These are phyloP conservation scores for Syncephalastrum monosporum DNA, from an alignment of 371 early-diverging fungal species.

Conservation along the genomic window DNA sequence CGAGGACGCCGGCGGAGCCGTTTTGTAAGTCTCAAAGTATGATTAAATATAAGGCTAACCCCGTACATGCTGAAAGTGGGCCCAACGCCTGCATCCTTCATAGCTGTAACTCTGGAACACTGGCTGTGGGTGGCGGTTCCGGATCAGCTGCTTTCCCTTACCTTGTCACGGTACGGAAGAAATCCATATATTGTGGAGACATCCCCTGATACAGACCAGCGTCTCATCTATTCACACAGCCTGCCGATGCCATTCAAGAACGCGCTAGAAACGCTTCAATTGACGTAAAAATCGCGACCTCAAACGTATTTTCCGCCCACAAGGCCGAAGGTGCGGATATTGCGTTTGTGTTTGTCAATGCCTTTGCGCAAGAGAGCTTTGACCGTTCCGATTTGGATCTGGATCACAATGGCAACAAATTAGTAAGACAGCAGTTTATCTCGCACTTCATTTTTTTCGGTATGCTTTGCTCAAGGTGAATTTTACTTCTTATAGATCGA, in stretches of 20 bases:
- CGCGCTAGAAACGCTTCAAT: constrained; percentile 29
- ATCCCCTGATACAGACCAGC: not conserved
- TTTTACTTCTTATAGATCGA: constrained; percentile 23
- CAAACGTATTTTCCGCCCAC: constrained; percentile 13
- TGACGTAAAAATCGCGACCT: not conserved
- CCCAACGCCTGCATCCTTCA: constrained; percentile 22
- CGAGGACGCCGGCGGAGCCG: constrained; percentile 34
- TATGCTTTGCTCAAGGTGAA: no score
- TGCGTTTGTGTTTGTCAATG: constrained; percentile 38
- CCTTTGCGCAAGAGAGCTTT: constrained; percentile 2
- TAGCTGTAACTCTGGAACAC: constrained; percentile 41
- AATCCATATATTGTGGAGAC: not conserved
- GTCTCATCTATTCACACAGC: constrained; percentile 8
- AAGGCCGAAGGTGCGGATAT: constrained; percentile 26
- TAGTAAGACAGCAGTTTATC: constrained; percentile 28
- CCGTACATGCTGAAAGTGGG: constrained; percentile 8
- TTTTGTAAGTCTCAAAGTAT: constrained; percentile 19
- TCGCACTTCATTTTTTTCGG: not conserved
- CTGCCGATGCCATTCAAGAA: constrained; percentile 36
- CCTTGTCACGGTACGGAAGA: constrained; percentile 39
- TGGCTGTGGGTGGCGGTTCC: constrained; percentile 67
- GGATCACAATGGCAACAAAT: constrained; percentile 58
- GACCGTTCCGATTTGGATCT: constrained; percentile 15
- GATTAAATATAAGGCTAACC: constrained; percentile 1
- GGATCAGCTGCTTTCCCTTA: constrained; percentile 60